phyloP scores from a whole-genome alignment of 108 stramenopile species.

The Epithemia pelagica region DNA sequence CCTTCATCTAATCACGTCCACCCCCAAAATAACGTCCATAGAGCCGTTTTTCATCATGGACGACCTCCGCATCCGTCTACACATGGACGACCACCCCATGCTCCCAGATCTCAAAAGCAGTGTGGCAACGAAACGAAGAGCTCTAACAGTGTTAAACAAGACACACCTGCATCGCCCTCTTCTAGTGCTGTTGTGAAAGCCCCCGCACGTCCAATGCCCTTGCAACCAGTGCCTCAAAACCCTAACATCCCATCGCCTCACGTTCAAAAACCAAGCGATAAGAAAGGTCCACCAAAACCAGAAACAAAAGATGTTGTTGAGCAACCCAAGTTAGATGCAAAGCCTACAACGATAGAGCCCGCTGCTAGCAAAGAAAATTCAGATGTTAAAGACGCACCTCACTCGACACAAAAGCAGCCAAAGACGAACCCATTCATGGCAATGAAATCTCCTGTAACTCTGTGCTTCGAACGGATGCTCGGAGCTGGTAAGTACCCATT shows the following conservation, averaged over 20 bases:
- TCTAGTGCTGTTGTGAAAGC: no score
- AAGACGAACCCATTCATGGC: neutral
- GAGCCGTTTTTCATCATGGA: neutral
- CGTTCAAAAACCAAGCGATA: neutral
- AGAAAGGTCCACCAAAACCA: no score
- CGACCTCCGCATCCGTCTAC: neutral
- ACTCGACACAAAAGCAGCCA: neutral
- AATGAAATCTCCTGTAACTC: constrained; percentile 33
- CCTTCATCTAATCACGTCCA: neutral
- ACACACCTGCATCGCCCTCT: no score
- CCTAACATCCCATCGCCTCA: neutral
- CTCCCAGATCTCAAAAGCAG: neutral
- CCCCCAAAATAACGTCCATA: neutral
- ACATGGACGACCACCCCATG: neutral
- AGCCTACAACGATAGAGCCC: no score
- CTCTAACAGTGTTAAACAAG: no score
- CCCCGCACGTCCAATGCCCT: neutral
- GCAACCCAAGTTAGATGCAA: no score
- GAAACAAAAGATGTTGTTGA: no score
- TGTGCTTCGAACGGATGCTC: constrained; percentile 43
- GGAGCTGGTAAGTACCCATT: constrained; percentile 44
- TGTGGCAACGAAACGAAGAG: no score
- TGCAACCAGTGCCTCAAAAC: neutral
- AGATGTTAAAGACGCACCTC: no score
- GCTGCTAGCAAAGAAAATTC: no score